phyloP scores from a whole-genome alignment of 139 green algal genomes.

The Spirogloea muscicola region DNA sequence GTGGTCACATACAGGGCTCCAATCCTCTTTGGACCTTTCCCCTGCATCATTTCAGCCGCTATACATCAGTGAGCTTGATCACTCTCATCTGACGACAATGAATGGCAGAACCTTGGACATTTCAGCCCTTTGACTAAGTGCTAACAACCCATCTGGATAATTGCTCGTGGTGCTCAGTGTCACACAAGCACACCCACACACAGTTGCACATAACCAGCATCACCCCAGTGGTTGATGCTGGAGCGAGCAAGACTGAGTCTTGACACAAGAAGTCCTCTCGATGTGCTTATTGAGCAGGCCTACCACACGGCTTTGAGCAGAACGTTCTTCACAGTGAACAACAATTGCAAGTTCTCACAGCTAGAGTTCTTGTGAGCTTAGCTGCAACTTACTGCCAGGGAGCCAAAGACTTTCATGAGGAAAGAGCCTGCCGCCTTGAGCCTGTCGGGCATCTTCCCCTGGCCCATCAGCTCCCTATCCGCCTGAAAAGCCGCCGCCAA shows the following conservation, averaged over 20 bases:
- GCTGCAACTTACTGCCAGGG: constrained; percentile 27
- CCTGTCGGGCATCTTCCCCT: constrained; percentile 47
- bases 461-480: constrained; percentile 45
- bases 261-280: neutral
- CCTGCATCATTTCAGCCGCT: too few relatives aligned
- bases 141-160: neutral
- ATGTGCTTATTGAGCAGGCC: neutral
- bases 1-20: constrained; percentile 66
- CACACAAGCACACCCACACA: neutral
- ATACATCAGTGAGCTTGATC: too few relatives aligned
- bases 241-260: neutral
- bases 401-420: constrained; percentile 64
- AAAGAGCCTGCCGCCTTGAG: constrained; percentile 59
- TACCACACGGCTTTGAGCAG: neutral
- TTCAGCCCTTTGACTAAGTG: neutral
- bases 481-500: constrained; percentile 19
- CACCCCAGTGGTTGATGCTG: neutral
- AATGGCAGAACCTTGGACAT: neutral
- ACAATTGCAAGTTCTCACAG: neutral
- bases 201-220: neutral
- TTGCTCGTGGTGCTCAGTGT: neutral
- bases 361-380: neutral
- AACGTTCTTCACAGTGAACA: neutral
- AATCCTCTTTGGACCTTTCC: constrained; percentile 63
- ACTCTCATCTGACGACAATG: neutral